A percentile compares a stretch with the other conserved stretches of the same genome.
Evolutionary conservation across 805 yeast genomes (phyloP).

Genomic region (Pichia paraexigua): DNA sequence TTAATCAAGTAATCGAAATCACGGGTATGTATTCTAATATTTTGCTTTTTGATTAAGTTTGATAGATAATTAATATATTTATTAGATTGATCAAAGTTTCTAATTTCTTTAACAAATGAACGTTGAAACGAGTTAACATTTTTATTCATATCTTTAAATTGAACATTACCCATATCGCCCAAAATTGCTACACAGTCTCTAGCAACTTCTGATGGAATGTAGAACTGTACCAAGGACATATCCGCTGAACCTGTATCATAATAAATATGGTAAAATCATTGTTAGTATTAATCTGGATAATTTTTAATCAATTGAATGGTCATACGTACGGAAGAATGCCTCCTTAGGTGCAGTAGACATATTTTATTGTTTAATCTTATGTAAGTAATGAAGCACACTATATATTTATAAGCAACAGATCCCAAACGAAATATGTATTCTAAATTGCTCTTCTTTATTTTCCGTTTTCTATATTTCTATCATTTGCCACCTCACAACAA

Average conservation of each 20-base stretch:
- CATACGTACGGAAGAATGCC: constrained; percentile 20
- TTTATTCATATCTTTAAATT: constrained; percentile 81
- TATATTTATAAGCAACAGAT: neutral
- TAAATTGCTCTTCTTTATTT: neutral
- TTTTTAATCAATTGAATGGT: neutral
- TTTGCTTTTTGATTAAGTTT: constrained; percentile 42
- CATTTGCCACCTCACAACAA: neutral
- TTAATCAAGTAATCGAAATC: constrained; percentile 21
- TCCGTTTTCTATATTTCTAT: neutral
- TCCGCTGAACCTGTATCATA: constrained; percentile 71
- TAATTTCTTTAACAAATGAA: constrained; percentile 79
- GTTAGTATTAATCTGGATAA: neutral
- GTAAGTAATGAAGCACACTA: neutral
- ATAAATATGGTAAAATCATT: neutral
- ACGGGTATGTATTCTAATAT: constrained; percentile 26
- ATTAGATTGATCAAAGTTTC: constrained; percentile 77
- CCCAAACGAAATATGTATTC: neutral
- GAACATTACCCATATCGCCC: constrained; percentile 81
- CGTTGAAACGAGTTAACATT: constrained; percentile 82
- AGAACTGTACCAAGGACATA: constrained; percentile 89
- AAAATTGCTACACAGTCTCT: constrained; percentile 78
- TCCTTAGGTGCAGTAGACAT: constrained; percentile 6
- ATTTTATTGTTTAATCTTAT: neutral
- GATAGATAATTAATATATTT: constrained; percentile 65
- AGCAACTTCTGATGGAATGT: constrained; percentile 83